These are phyloP conservation scores for Penicillium rolfsii DNA, from an alignment of 2,329 filamentous ascomycete species.

Conservation along the genomic window DNA sequence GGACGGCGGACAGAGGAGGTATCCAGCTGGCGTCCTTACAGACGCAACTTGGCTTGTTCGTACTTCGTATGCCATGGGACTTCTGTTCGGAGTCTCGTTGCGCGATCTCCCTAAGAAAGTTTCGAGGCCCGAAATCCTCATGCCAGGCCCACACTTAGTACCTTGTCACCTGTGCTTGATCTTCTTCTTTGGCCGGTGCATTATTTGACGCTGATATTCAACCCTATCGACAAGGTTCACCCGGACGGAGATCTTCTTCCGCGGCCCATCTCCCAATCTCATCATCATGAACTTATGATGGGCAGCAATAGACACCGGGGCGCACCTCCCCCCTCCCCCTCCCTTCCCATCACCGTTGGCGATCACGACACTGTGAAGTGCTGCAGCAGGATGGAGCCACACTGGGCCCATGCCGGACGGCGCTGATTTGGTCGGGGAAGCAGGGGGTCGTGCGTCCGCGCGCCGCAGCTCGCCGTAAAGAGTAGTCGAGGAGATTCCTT, in stretches of 20 bases:
- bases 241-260: neutral
- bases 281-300: neutral
- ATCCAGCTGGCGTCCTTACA: neutral
- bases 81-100: conserved; percentile 3
- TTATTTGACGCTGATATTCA: neutral
- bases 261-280: neutral
- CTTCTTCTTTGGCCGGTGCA: neutral
- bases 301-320: neutral
- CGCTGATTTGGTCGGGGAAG: conserved; percentile 41
- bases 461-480: conserved; percentile 41
- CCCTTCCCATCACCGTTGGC: conserved; percentile 16
- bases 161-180: neutral
- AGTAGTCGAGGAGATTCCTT: conserved; percentile 34
- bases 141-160: conserved; percentile 3
- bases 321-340: no score
- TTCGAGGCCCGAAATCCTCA: conserved; percentile 1
- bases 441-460: conserved; percentile 36
- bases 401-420: conserved; percentile 7
- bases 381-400: conserved; percentile 20
- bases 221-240: neutral
- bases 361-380: conserved; percentile 25
- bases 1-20: neutral
- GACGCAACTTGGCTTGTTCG: neutral
- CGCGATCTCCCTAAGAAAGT: conserved; percentile 3
- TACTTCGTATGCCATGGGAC: neutral